Evolutionary conservation across 805 yeast species (phyloP).

Genomic region (Candida mattraensis): DNA sequence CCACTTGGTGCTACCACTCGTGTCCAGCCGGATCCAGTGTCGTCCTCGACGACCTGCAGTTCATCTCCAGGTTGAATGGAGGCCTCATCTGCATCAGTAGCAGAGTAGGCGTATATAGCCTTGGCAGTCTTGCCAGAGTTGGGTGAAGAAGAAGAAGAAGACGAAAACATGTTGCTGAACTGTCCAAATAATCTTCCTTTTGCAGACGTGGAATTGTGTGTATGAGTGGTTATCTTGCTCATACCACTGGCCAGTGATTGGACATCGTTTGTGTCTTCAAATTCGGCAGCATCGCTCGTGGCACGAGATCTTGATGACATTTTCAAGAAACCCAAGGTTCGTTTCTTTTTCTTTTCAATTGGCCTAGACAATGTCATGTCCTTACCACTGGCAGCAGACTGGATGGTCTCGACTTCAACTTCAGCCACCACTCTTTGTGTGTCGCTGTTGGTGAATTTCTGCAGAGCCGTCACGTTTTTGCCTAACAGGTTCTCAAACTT

Average conservation of each 20-base stretch:
- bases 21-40: slow-evolving; percentile 96
- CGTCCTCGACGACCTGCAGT: slow-evolving; percentile 58
- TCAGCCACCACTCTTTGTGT: slow-evolving; percentile 70
- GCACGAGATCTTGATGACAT: slow-evolving; percentile 9
- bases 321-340: slow-evolving; percentile 46
- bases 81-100: slow-evolving; percentile 76
- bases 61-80: slow-evolving; percentile 59
- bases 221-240: slow-evolving; percentile 27
- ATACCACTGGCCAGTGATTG: slow-evolving; percentile 30
- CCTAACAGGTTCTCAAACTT: slow-evolving; percentile 53
- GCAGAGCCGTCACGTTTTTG: slow-evolving; percentile 51
- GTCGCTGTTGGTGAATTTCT: slow-evolving; percentile 71
- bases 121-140: slow-evolving; percentile 23
- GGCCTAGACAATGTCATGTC: slow-evolving; percentile 62
- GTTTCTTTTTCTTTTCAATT: slow-evolving; percentile 54
- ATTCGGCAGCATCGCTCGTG: slow-evolving; percentile 14
- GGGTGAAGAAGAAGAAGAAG: slow-evolving; percentile 6
- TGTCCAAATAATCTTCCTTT: slow-evolving; percentile 30
- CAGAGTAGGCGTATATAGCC: slow-evolving; percentile 65
- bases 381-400: slow-evolving; percentile 74
- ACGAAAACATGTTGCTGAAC: slow-evolving; percentile 20
- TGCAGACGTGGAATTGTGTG: slow-evolving; percentile 19
- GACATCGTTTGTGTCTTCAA: slow-evolving; percentile 23
- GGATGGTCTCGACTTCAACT: slow-evolving; percentile 89
- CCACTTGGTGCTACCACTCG: slow-evolving; percentile 48